Evolutionary conservation across 164 flowering plant genomes (phyloP).

Genomic region (Chloranthus sessilifolius): DNA sequence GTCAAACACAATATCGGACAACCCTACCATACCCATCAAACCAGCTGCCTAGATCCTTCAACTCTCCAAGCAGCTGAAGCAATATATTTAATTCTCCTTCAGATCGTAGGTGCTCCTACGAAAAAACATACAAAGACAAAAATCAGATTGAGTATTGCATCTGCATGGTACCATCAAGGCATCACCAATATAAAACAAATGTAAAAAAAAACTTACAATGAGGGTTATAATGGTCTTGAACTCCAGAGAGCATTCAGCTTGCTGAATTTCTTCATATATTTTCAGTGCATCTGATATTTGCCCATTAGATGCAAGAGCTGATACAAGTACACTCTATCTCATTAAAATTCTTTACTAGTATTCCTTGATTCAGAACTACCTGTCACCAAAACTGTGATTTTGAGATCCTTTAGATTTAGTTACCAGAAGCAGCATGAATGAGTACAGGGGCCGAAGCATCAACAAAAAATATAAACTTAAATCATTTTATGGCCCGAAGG

Average conservation of each 20-base stretch:
- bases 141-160: background rate
- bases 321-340: conserved; percentile 61
- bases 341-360: conserved; percentile 41
- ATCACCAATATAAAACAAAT: background rate
- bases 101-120: conserved; percentile 48
- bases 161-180: background rate
- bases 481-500: too few relatives aligned
- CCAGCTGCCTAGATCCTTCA: conserved; percentile 54
- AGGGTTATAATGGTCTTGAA: conserved; percentile 60
- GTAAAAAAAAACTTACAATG: conserved; percentile 45
- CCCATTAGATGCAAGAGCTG: conserved; percentile 67
- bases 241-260: conserved; percentile 40
- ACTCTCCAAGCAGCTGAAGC: conserved; percentile 55
- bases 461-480: too few relatives aligned
- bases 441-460: too few relatives aligned
- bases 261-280: conserved; percentile 59
- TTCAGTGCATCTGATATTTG: conserved; percentile 57
- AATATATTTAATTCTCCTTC: conserved; percentile 45
- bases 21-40: conserved; percentile 58
- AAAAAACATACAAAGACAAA: background rate
- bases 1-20: conserved; percentile 43
- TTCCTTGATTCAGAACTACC: conserved; percentile 46
- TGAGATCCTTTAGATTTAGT: too few relatives aligned
- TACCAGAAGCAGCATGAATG: too few relatives aligned
- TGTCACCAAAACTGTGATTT: conserved; percentile 19